phyloP scores from a whole-genome alignment of 345 rosid species.

The Erodium maritimum region DNA sequence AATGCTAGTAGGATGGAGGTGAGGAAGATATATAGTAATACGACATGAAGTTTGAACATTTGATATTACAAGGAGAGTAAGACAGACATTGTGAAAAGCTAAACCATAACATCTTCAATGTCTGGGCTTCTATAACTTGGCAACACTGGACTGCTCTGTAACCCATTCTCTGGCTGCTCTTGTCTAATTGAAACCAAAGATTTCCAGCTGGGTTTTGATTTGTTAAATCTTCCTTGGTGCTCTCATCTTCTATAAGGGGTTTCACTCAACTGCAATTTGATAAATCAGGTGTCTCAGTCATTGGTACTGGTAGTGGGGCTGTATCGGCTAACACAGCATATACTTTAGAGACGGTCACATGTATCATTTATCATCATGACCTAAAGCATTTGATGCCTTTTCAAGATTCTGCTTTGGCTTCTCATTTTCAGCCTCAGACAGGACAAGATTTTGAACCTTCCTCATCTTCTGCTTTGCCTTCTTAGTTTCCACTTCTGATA shows the following conservation, averaged over 20 bases:
- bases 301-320: constrained; percentile 20
- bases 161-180: constrained; percentile 54
- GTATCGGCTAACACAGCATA: constrained; percentile 7
- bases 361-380: constrained; percentile 18
- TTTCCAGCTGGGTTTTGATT: constrained; percentile 45
- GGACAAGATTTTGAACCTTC: no score
- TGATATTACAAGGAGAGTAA: no score
- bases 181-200: constrained; percentile 33
- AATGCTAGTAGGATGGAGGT: no score
- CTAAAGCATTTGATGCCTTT: constrained; percentile 20
- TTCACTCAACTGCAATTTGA: constrained; percentile 23
- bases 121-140: constrained; percentile 97
- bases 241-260: constrained; percentile 24
- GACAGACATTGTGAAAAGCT: no score
- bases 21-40: no score
- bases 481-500: constrained; percentile 34
- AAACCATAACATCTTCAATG: no score
- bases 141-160: constrained; percentile 42
- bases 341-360: constrained; percentile 5
- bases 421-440: background rate
- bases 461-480: constrained; percentile 16
- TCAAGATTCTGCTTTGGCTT: constrained; percentile 30
- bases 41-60: no score
- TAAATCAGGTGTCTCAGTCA: constrained; percentile 27
- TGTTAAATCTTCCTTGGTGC: constrained; percentile 30